phyloP scores from a whole-genome alignment of 768 basidiomycete species.

The Boletus rufocinnamomeus region DNA sequence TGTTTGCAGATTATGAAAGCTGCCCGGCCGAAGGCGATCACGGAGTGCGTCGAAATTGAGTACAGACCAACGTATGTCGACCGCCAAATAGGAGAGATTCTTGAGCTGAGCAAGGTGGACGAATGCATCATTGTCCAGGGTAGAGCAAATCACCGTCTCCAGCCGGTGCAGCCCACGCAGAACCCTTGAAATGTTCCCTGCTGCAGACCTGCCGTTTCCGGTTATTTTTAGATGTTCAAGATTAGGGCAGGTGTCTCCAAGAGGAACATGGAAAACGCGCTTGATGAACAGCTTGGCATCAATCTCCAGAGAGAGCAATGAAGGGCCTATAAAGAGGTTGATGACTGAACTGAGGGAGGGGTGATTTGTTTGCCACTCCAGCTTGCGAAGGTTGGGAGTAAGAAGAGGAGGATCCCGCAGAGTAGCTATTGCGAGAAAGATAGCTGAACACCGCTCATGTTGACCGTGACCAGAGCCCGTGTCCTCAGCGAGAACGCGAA shows the following conservation, averaged over 20 bases:
- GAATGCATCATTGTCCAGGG: slow-evolving; percentile 26
- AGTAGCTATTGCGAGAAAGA: slow-evolving; percentile 20
- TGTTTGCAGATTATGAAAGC: slow-evolving; percentile 19
- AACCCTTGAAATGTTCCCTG: slow-evolving; percentile 15
- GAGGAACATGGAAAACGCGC: slow-evolving; percentile 9
- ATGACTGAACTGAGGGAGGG: slow-evolving; percentile 1
- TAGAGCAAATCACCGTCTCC: slow-evolving; percentile 20
- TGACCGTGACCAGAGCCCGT: neutral
- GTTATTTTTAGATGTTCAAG: slow-evolving; percentile 25
- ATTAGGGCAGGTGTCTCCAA: slow-evolving; percentile 19
- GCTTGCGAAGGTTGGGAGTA: slow-evolving; percentile 26
- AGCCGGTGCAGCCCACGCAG: slow-evolving; percentile 17
- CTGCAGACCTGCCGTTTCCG: slow-evolving; percentile 21
- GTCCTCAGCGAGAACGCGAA: slow-evolving; percentile 17
- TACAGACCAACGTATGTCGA: slow-evolving; percentile 29
- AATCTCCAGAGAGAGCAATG: slow-evolving; percentile 25
- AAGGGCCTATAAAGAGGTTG: slow-evolving; percentile 27
- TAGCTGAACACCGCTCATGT: neutral
- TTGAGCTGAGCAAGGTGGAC: slow-evolving; percentile 25
- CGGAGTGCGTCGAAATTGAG: slow-evolving; percentile 15
- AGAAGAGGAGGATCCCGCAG: slow-evolving; percentile 21
- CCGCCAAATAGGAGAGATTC: slow-evolving; percentile 19
- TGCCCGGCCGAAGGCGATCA: slow-evolving; percentile 11
- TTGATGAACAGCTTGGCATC: slow-evolving; percentile 23
- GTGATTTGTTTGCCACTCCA: slow-evolving; percentile 19